Evolutionary conservation across 2,329 filamentous ascomycete genomes (phyloP).

Genomic region (Tolypocladium cylindrosporum): DNA sequence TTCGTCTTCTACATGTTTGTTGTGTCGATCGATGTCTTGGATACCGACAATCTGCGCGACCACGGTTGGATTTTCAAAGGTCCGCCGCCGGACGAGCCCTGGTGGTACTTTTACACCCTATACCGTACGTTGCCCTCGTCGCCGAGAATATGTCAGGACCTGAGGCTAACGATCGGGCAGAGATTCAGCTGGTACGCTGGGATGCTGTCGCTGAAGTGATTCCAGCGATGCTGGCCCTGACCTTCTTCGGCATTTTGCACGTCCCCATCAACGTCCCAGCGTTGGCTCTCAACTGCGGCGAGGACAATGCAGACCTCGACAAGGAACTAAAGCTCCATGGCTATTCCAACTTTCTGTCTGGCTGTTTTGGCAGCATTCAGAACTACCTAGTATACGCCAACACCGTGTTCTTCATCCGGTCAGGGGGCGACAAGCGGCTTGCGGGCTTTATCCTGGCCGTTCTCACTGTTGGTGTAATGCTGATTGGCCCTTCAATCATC

Average conservation of each 20-base stretch:
- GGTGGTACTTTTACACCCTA: conserved; percentile 96
- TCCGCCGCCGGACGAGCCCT: conserved; percentile 75
- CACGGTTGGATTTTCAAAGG: conserved; percentile 87
- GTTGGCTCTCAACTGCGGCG: conserved; percentile 77
- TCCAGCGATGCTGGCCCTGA: conserved; percentile 91
- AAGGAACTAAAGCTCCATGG: conserved; percentile 88
- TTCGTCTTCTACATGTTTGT: conserved; percentile 71
- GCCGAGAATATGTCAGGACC: not conserved
- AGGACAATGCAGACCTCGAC: conserved; percentile 87
- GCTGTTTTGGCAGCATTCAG: conserved; percentile 77
- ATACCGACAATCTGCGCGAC: conserved; percentile 56
- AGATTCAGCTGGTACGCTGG: conserved; percentile 76
- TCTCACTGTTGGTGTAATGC: conserved; percentile 71
- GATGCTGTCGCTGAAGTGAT: conserved; percentile 72
- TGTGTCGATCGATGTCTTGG: conserved; percentile 54
- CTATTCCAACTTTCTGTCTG: conserved; percentile 84
- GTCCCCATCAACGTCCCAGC: conserved; percentile 98
- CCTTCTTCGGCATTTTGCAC: conserved; percentile 94
- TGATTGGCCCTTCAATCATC: conserved; percentile 78
- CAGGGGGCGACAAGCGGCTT: conserved; percentile 76
- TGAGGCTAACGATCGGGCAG: conserved; percentile 30
- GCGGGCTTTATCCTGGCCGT: conserved; percentile 78
- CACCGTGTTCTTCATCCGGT: conserved; percentile 91
- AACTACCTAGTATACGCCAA: conserved; percentile 98
- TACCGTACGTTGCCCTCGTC: conserved; percentile 55